Evolutionary conservation across 805 yeast genomes (phyloP).

Genomic region (Lipomyces sp.): DNA sequence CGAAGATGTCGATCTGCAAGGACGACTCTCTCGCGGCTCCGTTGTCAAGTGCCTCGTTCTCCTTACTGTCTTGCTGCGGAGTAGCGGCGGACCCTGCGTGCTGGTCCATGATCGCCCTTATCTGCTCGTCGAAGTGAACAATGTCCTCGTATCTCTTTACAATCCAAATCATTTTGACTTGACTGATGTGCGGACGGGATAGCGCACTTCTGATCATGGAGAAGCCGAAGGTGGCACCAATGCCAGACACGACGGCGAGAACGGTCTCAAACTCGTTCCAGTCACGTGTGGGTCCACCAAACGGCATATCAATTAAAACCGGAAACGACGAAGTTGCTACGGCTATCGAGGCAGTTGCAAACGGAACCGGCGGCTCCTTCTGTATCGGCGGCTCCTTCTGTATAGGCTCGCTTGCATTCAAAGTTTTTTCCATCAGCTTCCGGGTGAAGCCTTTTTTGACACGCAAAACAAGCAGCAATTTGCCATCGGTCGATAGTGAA

Average conservation of each 20-base stretch:
- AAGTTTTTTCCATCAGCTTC: conserved; percentile 8
- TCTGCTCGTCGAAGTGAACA: not conserved
- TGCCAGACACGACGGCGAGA: conserved; percentile 52
- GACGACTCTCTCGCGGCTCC: not conserved
- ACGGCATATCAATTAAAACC: conserved; percentile 53
- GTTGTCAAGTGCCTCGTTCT: not conserved
- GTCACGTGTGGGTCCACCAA: conserved; percentile 52
- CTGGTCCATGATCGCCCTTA: not conserved
- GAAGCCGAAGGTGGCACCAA: conserved; percentile 54
- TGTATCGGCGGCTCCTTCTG: too few species aligned
- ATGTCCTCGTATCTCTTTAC: conserved; percentile 12
- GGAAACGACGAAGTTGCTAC: conserved; percentile 40
- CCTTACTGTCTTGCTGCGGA: not conserved
- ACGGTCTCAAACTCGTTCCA: conserved; percentile 51
- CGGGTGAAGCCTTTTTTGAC: conserved; percentile 30
- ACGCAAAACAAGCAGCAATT: conserved; percentile 51
- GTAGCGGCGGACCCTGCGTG: not conserved
- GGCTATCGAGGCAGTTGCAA: not conserved
- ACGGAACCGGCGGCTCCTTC: not conserved
- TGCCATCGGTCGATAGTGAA: conserved; percentile 47
- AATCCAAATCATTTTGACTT: conserved; percentile 10
- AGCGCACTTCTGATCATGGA: conserved; percentile 43
- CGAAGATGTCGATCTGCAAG: conserved; percentile 10
- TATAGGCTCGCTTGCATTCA: not conserved
- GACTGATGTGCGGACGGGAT: not conserved